Percentiles rank a stretch among this genome's conserved stretches.
These are phyloP conservation scores for Colletotrichum cuscutae DNA, from an alignment of 2,329 filamentous ascomycete species.

Conservation along the genomic window DNA sequence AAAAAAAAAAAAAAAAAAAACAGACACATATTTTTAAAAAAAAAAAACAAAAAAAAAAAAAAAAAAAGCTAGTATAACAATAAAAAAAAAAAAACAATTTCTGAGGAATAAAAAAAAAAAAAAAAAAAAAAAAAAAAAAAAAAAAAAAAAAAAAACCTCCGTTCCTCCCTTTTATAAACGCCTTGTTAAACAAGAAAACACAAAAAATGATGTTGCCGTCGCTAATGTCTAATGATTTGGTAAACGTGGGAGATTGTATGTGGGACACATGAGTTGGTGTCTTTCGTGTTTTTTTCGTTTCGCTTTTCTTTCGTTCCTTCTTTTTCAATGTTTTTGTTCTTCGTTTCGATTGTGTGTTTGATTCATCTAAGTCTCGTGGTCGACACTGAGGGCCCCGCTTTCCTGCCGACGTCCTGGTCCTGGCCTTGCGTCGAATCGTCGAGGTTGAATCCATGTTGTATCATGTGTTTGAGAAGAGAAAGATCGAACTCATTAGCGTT, in stretches of 20 bases:
- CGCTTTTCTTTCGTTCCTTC: constrained; percentile 11
- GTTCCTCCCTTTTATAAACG: constrained; percentile 8
- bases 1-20: not conserved
- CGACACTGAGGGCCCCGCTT: constrained; percentile 19
- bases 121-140: not conserved
- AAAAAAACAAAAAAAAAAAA: not conserved
- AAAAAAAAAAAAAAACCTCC: not conserved
- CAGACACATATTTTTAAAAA: no score
- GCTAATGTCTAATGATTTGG: constrained; percentile 18
- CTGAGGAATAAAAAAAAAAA: not conserved
- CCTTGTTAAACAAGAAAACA: constrained; percentile 1
- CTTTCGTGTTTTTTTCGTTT: constrained; percentile 1
- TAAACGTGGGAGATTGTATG: not conserved
- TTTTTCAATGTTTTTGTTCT: not conserved
- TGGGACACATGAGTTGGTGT: not conserved
- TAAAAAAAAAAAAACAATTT: not conserved
- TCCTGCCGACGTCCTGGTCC: constrained; percentile 16
- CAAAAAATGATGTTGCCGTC: constrained; percentile 20
- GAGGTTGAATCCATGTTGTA: constrained; percentile 25
- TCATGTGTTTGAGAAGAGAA: constrained; percentile 27
- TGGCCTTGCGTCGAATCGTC: constrained; percentile 22
- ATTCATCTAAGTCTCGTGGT: constrained; percentile 20
- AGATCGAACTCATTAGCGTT: constrained; percentile 20
- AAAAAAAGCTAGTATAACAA: no score
- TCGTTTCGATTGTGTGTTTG: not conserved